Base-by-base conservation (phyloP, 257 asterid species). In the Solanum pennellii region DNA sequence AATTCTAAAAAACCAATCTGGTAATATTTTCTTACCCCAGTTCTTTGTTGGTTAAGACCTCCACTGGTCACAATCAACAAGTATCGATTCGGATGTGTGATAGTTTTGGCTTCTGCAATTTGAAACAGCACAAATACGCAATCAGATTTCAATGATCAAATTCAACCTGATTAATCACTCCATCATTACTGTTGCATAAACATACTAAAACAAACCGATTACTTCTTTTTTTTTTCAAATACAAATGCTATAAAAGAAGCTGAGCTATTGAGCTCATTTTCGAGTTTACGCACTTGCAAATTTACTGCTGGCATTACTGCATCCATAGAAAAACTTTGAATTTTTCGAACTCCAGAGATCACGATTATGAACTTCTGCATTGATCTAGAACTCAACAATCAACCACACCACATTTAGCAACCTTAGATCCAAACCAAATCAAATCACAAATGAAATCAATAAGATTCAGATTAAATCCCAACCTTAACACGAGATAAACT, bases 21-120 rank as follows among this genome's bases (percentile, higher is more conserved):
- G 71, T 49, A 16, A 29, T 33, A 49, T 82, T 49, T 49, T 82
- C 85, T 84, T 94, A 96, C 99, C 98, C 99, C 99, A 85, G 98
- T 97, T 90, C 99, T 94, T 91, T 97, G 99, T 91, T 97, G 99
- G 91, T 97, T 97, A 86, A 97, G 91, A 87, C 99, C 99, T 89
- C 99, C 99, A 91, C 99, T 97, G 84, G 99, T 93, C 80, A 96
- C 98, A 86, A 97, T 95, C 82, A 92, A 92, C 95, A 97, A 92
- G 89, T 93, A 96, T 44, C 98, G 95, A 90, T 95, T 91, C n/a
- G 93, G 88, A 52, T 83, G 91, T 10, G 93, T 94, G 76, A 93
- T 87, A 21, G 87, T 92, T 87, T 87, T 90, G 89, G 98, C 97
- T 85, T 91, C 99, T 97, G 97, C 86, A 83, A 52, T 29, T 86